These are phyloP conservation scores for Cenchrus americanus DNA, from an alignment of 176 grass and related monocot genomes.

Conservation along the genomic window DNA sequence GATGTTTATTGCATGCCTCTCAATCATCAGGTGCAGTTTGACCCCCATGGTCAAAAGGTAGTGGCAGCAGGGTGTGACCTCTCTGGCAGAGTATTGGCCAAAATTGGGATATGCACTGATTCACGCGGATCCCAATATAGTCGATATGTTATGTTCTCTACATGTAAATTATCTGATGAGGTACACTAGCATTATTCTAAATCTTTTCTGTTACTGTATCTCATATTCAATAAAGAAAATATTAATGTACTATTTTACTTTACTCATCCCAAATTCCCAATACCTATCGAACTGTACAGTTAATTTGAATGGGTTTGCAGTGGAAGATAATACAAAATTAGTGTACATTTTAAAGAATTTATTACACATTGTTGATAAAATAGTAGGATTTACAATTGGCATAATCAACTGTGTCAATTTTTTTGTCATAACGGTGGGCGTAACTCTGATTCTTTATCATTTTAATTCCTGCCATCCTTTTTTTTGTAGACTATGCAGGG, in stretches of 20 bases:
- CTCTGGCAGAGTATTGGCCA: slow-evolving; percentile 4
- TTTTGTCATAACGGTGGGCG: slow-evolving; percentile 11
- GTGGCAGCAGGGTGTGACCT: slow-evolving; percentile 1
- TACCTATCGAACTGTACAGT: not conserved
- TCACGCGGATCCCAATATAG: not conserved
- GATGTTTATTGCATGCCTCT: too few species aligned
- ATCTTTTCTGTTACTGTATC: not conserved
- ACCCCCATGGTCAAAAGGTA: not conserved
- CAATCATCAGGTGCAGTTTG: too few species aligned
- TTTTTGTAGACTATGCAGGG: not conserved
- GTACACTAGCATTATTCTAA: not conserved
- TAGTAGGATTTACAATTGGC: not conserved
- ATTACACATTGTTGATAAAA: not conserved
- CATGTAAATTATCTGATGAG: slow-evolving; percentile 29
- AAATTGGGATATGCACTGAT: not conserved
- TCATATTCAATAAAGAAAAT: too few species aligned
- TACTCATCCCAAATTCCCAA: not conserved
- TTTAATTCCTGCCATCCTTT: not conserved
- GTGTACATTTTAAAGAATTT: not conserved
- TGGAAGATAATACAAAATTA: not conserved
- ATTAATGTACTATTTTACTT: not conserved
- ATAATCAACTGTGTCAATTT: not conserved
- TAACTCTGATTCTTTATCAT: not conserved
- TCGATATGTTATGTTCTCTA: slow-evolving; percentile 4
- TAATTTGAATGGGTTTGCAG: not conserved